Base-by-base conservation (phyloP, 345 rosid genomes). In the Rhodomyrtus tomentosa region DNA sequence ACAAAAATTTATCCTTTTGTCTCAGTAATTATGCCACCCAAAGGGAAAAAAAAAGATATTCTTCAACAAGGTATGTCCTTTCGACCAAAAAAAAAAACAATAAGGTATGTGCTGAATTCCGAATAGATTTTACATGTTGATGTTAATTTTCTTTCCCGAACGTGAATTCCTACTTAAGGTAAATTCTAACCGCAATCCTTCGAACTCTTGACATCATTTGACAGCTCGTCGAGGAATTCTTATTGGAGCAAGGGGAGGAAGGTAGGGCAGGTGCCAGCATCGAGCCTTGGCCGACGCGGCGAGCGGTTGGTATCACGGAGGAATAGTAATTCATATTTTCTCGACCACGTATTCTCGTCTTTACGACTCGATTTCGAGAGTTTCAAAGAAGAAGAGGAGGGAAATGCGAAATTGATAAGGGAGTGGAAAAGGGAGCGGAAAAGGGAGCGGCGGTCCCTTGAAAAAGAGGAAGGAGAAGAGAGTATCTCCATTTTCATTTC, bases 211-310 rank as follows among this genome's bases (percentile, higher is more conserved):
- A 59, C 8, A 10, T 6, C 2, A 14, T 59, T 59, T 0, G 10
- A 59, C 40, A 59, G 40, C 10, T 29, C 15, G 16, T 15, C 10
- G 0, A 0, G 38, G 10, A 36, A 27, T 59, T 59, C 1, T 27
- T 27, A 27, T 59, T 2, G 1, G 1, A 59, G 38, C 1, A 8
- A 13, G 38, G 18, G 21, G 29, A 10, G 38, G 10, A 27, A 27
- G 73, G 73, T 7, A 59, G 73, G 21, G 21, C 24, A 3, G 18
- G 8, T 4, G 45, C 8, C 1, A 1, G 42, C 2, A 32, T 32
- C 42, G 0, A 0, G 24, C 11, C 12, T 62, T 0, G 20, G 22
- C 22, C 2, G 3, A 32, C 4, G 22, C 22, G 3, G 12, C 22
- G 0, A 1, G 3, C 0, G 6, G 11, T 32, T 62, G 36, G 10